Base-by-base conservation (phyloP, 148 eudicot species). In the Vaccinium corymbosum region DNA sequence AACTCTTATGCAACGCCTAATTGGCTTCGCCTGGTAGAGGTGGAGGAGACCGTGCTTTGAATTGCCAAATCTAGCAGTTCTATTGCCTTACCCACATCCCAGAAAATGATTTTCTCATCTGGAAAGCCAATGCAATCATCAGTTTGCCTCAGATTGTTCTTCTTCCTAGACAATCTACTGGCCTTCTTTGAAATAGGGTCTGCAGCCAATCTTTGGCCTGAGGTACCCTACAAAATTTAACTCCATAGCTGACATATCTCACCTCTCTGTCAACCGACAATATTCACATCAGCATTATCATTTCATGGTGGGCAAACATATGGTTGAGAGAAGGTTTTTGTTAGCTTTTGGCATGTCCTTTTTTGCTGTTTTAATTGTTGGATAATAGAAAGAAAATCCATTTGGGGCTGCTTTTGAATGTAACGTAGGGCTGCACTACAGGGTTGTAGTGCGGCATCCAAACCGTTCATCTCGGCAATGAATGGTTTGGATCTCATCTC, bases 1-100 rank as follows among this genome's bases (percentile, higher is more conserved):
- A 27, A 57, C 88, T 83, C 83, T 83, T 83, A 83, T 83, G 64
- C 76, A 79, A 14, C 76, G 83, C 52, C 85, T 83, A 27, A 15
- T 79, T 73, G 61, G 80, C 1, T 80, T 20, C 9, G 9, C 29
- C 55, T 42, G 59, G 51, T 80, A 61, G n/a, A 61, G 68, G n/a
- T 61, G 70, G 70, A 8, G 13, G 29, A 64, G 32, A 13, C 83
- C 3, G 71, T 79, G 46, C 88, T 82, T 83, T 78, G 57, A 64
- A 72, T 13, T 55, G 88, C 85, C 56, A 86, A 68, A 78, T 80
- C 55, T 83, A 83, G 48, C 80, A 79, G 29, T 53, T 78, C 48
- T 74, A 42, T 25, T 62, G 84, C 85, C 80, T 86, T 79, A 51
- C 70, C 68, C 46, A 49, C 48, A 19, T 62, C 48, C 83, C 83